Evolutionary conservation across 1,284 basidiomycete species (phyloP).

Genomic region (Austroboletus rostrupii): DNA sequence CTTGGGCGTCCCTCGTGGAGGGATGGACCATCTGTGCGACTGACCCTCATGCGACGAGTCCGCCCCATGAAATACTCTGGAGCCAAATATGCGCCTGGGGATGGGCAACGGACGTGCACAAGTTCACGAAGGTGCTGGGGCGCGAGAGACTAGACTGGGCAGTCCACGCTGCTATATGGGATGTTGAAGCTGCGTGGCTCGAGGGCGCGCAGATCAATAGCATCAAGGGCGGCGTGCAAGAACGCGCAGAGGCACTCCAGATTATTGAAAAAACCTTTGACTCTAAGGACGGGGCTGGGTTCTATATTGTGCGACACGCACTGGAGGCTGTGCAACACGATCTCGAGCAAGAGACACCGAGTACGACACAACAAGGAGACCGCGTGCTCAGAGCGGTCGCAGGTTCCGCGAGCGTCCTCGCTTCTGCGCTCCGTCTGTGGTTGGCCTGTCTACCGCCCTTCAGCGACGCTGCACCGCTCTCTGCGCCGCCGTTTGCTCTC

Average conservation of each 20-base stretch:
- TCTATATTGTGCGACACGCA: conserved; percentile 14
- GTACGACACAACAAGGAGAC: conserved; percentile 3
- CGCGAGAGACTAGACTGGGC: conserved; percentile 14
- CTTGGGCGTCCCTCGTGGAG: conserved; percentile 57
- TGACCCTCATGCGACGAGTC: conserved; percentile 86
- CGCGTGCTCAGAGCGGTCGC: conserved; percentile 13
- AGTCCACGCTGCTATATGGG: conserved; percentile 51
- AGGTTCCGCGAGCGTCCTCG: conserved; percentile 31
- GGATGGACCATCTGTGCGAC: conserved; percentile 81
- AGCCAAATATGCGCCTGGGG: conserved; percentile 75
- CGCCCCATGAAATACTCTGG: conserved; percentile 87
- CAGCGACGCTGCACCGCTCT: conserved; percentile 26
- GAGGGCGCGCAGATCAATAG: conserved; percentile 74
- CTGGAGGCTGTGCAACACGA: conserved; percentile 12
- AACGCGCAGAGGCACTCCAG: conserved; percentile 42
- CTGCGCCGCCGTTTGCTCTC: conserved; percentile 49
- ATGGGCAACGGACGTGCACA: conserved; percentile 63
- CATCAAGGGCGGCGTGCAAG: conserved; percentile 59
- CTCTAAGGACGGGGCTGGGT: conserved; percentile 34
- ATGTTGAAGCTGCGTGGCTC: conserved; percentile 61
- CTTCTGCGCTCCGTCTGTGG: conserved; percentile 58
- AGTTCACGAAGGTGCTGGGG: conserved; percentile 19
- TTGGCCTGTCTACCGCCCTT: conserved; percentile 52
- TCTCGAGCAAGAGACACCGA: conserved; percentile 1
- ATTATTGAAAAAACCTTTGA: conserved; percentile 40